These are phyloP conservation scores for Xylariaceae sp. DNA, from an alignment of 2,329 filamentous ascomycete genomes.

Conservation along the genomic window DNA sequence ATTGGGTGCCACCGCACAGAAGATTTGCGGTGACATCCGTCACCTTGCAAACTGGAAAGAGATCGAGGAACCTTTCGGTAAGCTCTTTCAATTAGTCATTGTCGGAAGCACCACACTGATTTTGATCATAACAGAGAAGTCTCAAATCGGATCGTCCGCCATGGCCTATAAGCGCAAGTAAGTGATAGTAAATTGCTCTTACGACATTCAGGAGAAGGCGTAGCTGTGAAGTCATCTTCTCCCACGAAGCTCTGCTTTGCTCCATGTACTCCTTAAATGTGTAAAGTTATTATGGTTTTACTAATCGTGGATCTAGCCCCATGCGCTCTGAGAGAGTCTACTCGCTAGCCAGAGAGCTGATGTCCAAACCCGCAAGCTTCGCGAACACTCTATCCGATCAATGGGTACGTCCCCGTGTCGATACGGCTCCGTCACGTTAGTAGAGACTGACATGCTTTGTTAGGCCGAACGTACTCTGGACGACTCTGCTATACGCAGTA, in stretches of 20 bases:
- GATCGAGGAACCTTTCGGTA: constrained; percentile 66
- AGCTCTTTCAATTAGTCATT: neutral
- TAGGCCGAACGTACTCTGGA: constrained; percentile 57
- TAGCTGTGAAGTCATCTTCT: neutral
- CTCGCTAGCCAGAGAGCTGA: constrained; percentile 30
- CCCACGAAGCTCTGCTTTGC: neutral
- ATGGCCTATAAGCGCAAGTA: constrained; percentile 38
- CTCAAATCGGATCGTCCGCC: constrained; percentile 60
- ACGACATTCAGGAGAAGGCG: neutral
- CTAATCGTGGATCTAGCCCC: constrained; percentile 10
- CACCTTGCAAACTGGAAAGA: constrained; percentile 74
- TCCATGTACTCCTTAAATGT: too few species aligned
- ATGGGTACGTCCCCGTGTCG: constrained; percentile 51
- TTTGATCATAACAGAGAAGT: constrained; percentile 60
- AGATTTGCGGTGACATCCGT: constrained; percentile 69
- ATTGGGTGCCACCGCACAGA: constrained; percentile 72
- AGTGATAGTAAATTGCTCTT: neutral
- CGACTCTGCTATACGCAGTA: constrained; percentile 63
- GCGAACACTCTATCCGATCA: constrained; percentile 65
- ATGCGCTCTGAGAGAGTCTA: constrained; percentile 33
- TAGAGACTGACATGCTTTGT: neutral
- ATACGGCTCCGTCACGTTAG: constrained; percentile 37
- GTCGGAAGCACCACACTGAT: constrained; percentile 2
- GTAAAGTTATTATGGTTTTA: neutral
- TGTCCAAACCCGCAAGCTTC: constrained; percentile 37